Percentiles rank a stretch among this genome's conserved stretches.
Conservation (phyloP, 805 yeast species). For the Alloascoidea africana region DNA sequence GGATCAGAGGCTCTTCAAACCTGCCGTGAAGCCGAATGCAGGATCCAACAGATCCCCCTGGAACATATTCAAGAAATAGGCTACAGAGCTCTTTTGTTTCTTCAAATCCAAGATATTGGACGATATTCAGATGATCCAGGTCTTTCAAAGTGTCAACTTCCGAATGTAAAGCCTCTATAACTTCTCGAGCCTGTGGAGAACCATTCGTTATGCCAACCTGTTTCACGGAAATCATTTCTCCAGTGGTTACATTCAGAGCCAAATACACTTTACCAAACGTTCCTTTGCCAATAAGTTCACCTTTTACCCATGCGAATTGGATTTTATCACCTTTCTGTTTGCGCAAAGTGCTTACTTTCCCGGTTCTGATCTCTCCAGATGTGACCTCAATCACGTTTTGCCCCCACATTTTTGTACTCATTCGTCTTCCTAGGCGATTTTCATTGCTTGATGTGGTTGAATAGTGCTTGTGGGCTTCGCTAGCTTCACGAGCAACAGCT, state of each 20-base stretch:
- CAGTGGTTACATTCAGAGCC: conserved; percentile 71
- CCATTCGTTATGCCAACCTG: conserved; percentile 45
- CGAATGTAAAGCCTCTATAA: conserved; percentile 55
- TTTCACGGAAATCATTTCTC: conserved; percentile 82
- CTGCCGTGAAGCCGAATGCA: conserved; percentile 56
- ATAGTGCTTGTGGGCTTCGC: conserved; percentile 27
- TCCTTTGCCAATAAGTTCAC: conserved; percentile 73
- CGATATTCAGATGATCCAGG: conserved; percentile 66
- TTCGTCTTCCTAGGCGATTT: conserved; percentile 29
- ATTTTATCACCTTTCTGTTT: conserved; percentile 44
- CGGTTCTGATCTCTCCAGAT: conserved; percentile 29
- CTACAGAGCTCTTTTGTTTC: conserved; percentile 47
- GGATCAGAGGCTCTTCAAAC: conserved; percentile 51
- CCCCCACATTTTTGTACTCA: conserved; percentile 80
- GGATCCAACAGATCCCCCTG: conserved; percentile 80
- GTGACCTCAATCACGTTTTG: conserved; percentile 68
- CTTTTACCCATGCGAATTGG: conserved; percentile 62
- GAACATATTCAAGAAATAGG: conserved; percentile 67
- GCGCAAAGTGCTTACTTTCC: not conserved
- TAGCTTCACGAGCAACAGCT: conserved; percentile 67
- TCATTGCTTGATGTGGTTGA: not conserved
- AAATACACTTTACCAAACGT: conserved; percentile 78
- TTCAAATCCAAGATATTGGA: conserved; percentile 72
- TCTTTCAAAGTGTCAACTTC: conserved; percentile 74
- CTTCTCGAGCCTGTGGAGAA: conserved; percentile 29